A percentile compares a stretch with the other conserved stretches of the same genome.
These are phyloP conservation scores for Coemansia sp. DNA, from an alignment of 192 early-diverging fungal genomes.

Conservation along the genomic window DNA sequence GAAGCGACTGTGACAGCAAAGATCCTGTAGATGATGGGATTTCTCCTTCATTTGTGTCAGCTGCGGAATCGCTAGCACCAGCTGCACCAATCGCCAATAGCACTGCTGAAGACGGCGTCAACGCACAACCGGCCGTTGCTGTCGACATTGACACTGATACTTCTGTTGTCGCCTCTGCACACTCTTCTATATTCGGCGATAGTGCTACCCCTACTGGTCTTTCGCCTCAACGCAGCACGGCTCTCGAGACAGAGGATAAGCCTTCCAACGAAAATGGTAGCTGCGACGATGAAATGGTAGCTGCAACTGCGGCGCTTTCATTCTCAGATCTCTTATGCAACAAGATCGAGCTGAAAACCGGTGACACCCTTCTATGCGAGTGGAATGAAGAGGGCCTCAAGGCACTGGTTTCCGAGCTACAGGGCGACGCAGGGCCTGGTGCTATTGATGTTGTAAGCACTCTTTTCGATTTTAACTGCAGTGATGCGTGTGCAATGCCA, in stretches of 20 bases:
- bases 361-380: conserved; percentile 51
- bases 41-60: conserved; percentile 2
- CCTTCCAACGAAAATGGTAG: neutral
- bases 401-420: conserved; percentile 29
- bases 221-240: neutral
- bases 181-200: neutral
- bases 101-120: neutral
- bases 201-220: neutral
- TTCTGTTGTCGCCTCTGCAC: neutral
- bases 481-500: conserved; percentile 40
- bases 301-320: conserved; percentile 30
- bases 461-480: conserved; percentile 38
- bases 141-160: neutral
- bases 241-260: neutral
- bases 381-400: conserved; percentile 30
- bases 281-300: conserved; percentile 38
- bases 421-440: neutral
- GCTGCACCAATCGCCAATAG: neutral
- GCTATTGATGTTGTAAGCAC: neutral
- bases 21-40: neutral
- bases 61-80: neutral
- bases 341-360: conserved; percentile 30
- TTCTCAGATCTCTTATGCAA: conserved; percentile 21
- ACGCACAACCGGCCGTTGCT: neutral
- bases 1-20: conserved; percentile 25